Base-by-base conservation (phyloP, 148 eudicot species). In the Euryodendron excelsum region DNA sequence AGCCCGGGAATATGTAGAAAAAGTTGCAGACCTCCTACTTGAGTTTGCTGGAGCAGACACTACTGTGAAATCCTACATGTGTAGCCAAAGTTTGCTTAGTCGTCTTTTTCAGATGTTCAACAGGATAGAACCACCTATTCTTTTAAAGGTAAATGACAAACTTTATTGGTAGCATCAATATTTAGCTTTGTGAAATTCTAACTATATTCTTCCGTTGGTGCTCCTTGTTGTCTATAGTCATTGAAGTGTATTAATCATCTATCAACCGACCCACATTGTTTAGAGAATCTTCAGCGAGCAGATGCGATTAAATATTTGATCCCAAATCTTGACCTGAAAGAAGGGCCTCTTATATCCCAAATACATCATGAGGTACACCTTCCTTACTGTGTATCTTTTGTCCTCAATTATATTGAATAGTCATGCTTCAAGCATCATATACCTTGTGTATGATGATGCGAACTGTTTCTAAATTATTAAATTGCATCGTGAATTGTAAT, bases 241-340 rank as follows among this genome's bases (percentile, higher is more conserved):
- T 84, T 96, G 88, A 96, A 91, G 82, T 96, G 98, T 84, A 90
- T 92, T 76, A 90, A 96, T 84, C 89, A 89, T 85, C 86, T 96
- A 73, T 93, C 99, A 61, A 93, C 96, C 71, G 99, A 96, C 78
- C 97, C 99, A 53, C 97, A 96, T 80, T 96, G 99, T 86, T 83
- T 96, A 75, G 99, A 96, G 83, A 89, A 93, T 88, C 99, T 96
- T 85, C 99, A 96, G 88, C 88, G 99, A 72, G 98, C 99, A 81
- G 98, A 96, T 83, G 97, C 98, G 11, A 93, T 96, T 67, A 90
- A 90, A 79, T 89, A 90, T 87, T 90, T 96, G 84, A 96, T 96
- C 66, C 99, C 97, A 61, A 96, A 93, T 82, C 93, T 96, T 87
- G 98, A 96, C 82, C 92, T 93, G 82, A 96, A 89, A 85, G 99